A percentile compares a stretch with the other conserved stretches of the same genome.
Conservation (phyloP, 108 stramenopile species). For the Skeletonema costatum region DNA sequence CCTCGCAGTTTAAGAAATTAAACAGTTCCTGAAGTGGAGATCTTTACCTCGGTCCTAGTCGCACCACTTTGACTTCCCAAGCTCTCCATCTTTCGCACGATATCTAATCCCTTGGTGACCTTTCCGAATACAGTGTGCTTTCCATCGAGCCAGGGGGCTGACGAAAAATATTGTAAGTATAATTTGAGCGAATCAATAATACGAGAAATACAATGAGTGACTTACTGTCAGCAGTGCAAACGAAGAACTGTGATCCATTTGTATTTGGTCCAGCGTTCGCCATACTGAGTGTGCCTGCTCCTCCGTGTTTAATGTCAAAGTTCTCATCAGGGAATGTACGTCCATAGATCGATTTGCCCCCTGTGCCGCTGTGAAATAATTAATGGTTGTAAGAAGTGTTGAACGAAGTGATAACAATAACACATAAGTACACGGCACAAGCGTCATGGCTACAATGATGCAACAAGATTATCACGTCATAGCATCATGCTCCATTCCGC, state of each 20-base stretch:
- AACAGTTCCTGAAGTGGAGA: conserved; percentile 78
- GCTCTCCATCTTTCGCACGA: conserved; percentile 86
- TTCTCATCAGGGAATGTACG: conserved; percentile 81
- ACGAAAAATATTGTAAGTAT: no score
- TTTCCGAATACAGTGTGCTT: conserved; percentile 97
- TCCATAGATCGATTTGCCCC: conserved; percentile 92
- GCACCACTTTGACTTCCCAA: conserved; percentile 72
- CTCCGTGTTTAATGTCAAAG: conserved; percentile 85
- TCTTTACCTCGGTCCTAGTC: conserved; percentile 62
- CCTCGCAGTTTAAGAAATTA: neutral
- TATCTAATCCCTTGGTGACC: conserved; percentile 92
- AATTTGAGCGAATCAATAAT: no score
- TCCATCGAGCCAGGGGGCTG: conserved; percentile 94
- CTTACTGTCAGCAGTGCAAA: conserved; percentile 85
- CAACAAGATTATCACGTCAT: no score
- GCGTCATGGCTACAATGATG: no score
- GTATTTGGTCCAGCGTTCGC: conserved; percentile 91
- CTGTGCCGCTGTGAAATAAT: conserved; percentile 37
- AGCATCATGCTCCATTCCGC: no score
- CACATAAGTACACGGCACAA: no score
- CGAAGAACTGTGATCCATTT: conserved; percentile 97
- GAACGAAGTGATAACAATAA: no score
- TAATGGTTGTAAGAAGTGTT: conserved; percentile 61
- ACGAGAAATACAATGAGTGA: no score
- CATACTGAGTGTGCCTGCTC: conserved; percentile 66